Evolutionary conservation across 148 eudicot species (phyloP), one percentile per base, ranked within the genome.

Genomic region (Persicaria tinctoria): DNA sequence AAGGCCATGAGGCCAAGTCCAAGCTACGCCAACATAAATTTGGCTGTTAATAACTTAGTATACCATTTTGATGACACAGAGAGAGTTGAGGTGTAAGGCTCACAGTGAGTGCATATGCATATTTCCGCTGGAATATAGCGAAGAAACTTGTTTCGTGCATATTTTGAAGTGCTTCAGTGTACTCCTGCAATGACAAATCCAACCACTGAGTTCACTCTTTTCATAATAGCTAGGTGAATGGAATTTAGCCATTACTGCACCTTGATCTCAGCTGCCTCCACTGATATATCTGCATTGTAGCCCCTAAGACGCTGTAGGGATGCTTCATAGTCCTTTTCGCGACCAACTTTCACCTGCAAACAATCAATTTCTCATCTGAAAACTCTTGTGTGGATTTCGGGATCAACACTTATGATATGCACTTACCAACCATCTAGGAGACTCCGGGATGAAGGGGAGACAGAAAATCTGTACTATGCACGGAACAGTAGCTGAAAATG

Each of bases 341-440:
- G 66, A 62, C 90, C 90, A 17, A 82, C 73, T 75, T 83, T 88
- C 51, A 88, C 87, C 97, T 89, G 86, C 17, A 77, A 45, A 66
- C 55, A 32, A 62, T 71, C 54, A 71, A 32, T 32, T 41, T 17
- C 9, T 62, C 46, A 60, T 38, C 66, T 38, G 12, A 41, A 8
- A 6, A 38, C 64, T 5, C 64, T 73, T 73, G 64, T 38, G 11
- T 18, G 11, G 8, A 57, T 18, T 18, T 57, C 0, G n/a, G 14
- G 57, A 54, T 4, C 17, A 54, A 54, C 14, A 13, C 57, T 63
- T 63, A 4, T 5, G 44, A 16, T 7, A 23, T n/a, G 48, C 55
- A 71, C 93, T 79, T 76, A 89, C 93, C 86, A 89, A 77, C 90
- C 90, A 89, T 80, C 93, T 80, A 70, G 93, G 93, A 78, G 93